Evolutionary conservation across 176 grass and related monocot species (phyloP).

Genomic region (Zoysia pacifica): DNA sequence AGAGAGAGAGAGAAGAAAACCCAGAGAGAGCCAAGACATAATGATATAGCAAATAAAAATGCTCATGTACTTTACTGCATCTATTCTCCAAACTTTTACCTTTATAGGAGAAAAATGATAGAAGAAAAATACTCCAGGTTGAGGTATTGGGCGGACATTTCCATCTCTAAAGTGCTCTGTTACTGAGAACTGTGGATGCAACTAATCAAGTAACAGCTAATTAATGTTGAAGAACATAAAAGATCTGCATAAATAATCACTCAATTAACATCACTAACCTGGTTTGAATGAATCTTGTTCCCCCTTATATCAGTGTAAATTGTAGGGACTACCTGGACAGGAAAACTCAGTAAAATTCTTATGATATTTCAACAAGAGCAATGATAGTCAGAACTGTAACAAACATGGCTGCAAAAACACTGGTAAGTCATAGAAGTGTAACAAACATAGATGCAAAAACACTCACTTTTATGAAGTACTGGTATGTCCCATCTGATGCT

Average conservation of each 20-base stretch:
- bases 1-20: no score
- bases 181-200: slow-evolving; percentile 76
- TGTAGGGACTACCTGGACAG: slow-evolving; percentile 82
- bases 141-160: slow-evolving; percentile 59
- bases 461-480: slow-evolving; percentile 94
- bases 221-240: slow-evolving; percentile 9
- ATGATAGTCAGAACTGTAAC: slow-evolving; percentile 19
- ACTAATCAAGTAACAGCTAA: slow-evolving; percentile 7
- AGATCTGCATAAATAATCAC: slow-evolving; percentile 16
- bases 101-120: slow-evolving; percentile 99
- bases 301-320: slow-evolving; percentile 86
- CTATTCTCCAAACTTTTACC: slow-evolving; percentile 45
- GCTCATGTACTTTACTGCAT: background rate
- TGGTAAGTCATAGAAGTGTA: slow-evolving; percentile 27
- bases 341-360: slow-evolving; percentile 27
- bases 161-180: slow-evolving; percentile 93
- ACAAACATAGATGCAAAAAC: slow-evolving; percentile 29
- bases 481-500: slow-evolving; percentile 81
- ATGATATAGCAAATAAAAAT: background rate
- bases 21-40: background rate
- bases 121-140: slow-evolving; percentile 80
- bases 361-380: slow-evolving; percentile 19
- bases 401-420: slow-evolving; percentile 26
- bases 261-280: slow-evolving; percentile 50
- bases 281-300: slow-evolving; percentile 78